Evolutionary conservation across 2,329 filamentous ascomycete species (phyloP), one percentile per base, ranked within the genome.

Genomic region (Eutypa lata): DNA sequence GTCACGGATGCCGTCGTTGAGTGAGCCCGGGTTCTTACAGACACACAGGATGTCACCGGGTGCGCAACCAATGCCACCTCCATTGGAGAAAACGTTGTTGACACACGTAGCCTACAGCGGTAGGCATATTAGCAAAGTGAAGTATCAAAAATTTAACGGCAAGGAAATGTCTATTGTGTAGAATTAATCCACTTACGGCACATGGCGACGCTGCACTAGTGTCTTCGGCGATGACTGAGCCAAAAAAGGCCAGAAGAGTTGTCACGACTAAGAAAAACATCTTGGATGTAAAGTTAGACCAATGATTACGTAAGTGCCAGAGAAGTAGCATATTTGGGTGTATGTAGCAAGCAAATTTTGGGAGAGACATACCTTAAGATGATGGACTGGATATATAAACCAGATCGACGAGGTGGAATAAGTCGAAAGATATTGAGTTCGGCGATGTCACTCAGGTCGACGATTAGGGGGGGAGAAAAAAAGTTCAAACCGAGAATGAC

Each of bases 41-140:
- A 79, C 65, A 55, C 77, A 79, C 16, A 64, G 24, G 1, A 50
- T 62, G 50, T 70, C 66, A 7, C 63, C 62, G 11, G 54, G 54
- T 6, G 56, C 56, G 48, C 68, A 70, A 26, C 62, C 63, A 11
- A 68, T 52, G 11, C 35, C 47, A 7, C 43, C 52, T 2, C 54
- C 52, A 47, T 63, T 61, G 6, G 52, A 42, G 26, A 64, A 60
- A 33, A 64, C 62, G 18, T 62, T 63, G 52, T 49, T 58, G 48
- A 67, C 61, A 51, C 65, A 67, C n/a, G 60, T 60, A 8, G 56
- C 55, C 64, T 66, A 49, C 28, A 28, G 13, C 24, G 31, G 28
- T 22, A 16, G n/a, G 3, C 26, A 50, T 11, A 48, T 64, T 44
- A 64, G 59, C 44, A 31, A 54, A 38, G 6, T 7, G n/a, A 4